Percentiles rank a stretch among this genome's conserved stretches.
Evolutionary conservation across 345 rosid genomes (phyloP).

Genomic region (Geranium brycei): DNA sequence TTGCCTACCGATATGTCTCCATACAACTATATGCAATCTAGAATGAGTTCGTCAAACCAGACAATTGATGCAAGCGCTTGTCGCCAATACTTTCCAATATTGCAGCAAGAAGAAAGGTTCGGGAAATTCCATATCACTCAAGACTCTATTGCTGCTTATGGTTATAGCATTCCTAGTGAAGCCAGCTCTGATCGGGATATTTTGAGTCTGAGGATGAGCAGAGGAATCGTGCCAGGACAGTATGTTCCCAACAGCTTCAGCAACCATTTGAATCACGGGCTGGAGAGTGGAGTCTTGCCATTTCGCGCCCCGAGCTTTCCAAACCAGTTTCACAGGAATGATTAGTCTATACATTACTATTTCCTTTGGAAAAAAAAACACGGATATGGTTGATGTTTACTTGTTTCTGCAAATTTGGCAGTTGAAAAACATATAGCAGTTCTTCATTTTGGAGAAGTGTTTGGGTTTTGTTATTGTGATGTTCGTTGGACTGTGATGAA

Average conservation of each 20-base stretch:
- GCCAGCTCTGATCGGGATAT: conserved; percentile 16
- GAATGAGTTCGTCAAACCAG: conserved; percentile 9
- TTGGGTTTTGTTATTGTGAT: neutral
- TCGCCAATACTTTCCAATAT: conserved; percentile 20
- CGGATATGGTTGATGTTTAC: too few relatives aligned
- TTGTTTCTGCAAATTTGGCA: too few relatives aligned
- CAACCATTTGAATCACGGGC: conserved; percentile 11
- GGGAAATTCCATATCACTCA: conserved; percentile 12
- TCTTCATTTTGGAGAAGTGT: neutral
- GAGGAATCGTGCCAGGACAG: conserved; percentile 27
- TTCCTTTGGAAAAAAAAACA: too few relatives aligned
- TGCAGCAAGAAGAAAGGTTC: conserved; percentile 21
- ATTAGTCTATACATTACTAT: neutral
- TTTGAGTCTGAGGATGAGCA: conserved; percentile 21
- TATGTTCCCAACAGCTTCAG: conserved; percentile 20
- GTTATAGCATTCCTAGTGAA: conserved; percentile 17
- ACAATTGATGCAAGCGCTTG: conserved; percentile 19
- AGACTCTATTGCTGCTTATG: conserved; percentile 15
- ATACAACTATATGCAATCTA: conserved; percentile 19
- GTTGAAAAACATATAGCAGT: too few relatives aligned
- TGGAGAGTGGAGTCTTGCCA: conserved; percentile 20
- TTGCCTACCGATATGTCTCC: conserved; percentile 19
- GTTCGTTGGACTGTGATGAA: neutral
- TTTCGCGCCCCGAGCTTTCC: conserved; percentile 15
- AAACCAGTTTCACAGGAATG: conserved; percentile 6